These are phyloP conservation scores for Cyclotella cryptica DNA, from an alignment of 108 stramenopile genomes.

Conservation along the genomic window DNA sequence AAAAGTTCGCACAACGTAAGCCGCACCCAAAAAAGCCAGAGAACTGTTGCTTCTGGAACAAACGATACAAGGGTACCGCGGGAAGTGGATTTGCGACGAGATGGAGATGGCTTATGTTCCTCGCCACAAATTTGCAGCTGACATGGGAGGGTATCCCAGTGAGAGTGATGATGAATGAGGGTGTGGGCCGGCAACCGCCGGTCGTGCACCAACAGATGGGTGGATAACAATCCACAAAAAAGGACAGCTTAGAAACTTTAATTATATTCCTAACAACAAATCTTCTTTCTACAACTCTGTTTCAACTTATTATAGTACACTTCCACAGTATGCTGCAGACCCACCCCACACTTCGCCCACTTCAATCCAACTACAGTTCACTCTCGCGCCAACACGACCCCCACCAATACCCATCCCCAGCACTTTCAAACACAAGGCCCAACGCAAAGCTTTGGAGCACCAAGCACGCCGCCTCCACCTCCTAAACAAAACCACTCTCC, in stretches of 20 bases:
- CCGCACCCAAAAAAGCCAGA: too few relatives aligned
- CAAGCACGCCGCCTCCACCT: neutral
- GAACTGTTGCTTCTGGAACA: too few relatives aligned
- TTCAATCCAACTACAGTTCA: too few relatives aligned
- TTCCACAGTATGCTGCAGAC: constrained; percentile 1
- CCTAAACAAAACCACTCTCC: neutral
- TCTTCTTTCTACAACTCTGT: neutral
- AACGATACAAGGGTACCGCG: too few relatives aligned
- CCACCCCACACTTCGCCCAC: neutral
- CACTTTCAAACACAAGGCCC: neutral
- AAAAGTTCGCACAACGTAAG: too few relatives aligned
- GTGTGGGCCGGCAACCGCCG: neutral
- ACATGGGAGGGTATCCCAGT: neutral
- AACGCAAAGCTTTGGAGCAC: neutral
- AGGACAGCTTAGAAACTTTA: neutral
- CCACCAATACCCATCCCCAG: neutral
- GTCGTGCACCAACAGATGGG: neutral
- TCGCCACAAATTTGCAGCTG: neutral
- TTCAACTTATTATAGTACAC: neutral
- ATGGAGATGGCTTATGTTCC: too few relatives aligned
- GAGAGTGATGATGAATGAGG: neutral
- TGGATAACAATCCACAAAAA: constrained; percentile 6
- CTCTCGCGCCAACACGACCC: neutral
- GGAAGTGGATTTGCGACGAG: too few relatives aligned
- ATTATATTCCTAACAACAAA: neutral